Conservation (phyloP, 495 filamentous ascomycete species). For the Xylaria nigripes region DNA sequence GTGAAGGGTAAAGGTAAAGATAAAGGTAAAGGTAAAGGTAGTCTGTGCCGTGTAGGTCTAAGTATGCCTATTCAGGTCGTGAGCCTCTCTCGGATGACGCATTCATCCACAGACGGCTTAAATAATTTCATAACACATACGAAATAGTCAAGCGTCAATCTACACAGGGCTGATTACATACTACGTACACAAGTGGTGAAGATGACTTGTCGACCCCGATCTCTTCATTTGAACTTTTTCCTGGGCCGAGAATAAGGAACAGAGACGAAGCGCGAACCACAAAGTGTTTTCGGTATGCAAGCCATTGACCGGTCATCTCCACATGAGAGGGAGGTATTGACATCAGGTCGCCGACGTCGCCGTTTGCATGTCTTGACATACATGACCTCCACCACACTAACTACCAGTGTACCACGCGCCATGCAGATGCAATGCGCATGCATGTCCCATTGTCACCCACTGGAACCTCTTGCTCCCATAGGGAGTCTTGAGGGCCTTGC, state of each 20-base stretch:
- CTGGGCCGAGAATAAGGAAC: neutral
- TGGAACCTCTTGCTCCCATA: neutral
- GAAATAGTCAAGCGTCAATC: neutral
- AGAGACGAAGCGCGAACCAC: neutral
- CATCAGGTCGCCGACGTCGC: neutral
- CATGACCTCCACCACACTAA: neutral
- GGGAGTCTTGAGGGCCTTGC: neutral
- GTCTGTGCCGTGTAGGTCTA: too few species aligned
- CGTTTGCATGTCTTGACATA: neutral
- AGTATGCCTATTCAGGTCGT: neutral
- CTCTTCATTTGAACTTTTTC: neutral
- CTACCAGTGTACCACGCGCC: neutral
- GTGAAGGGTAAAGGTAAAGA: too few species aligned
- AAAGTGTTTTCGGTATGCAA: neutral
- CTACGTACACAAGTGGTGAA: neutral
- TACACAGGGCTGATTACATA: constrained; percentile 7
- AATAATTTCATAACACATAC: neutral
- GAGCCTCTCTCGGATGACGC: neutral
- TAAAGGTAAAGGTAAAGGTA: too few species aligned
- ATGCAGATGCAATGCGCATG: neutral
- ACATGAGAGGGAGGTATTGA: neutral
- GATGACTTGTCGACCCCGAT: neutral
- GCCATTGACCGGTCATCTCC: neutral
- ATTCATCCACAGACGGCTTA: neutral
- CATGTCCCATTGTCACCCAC: neutral